These are phyloP conservation scores for Phlegmacium glaucopus DNA, from an alignment of 768 basidiomycete species.

Conservation along the genomic window DNA sequence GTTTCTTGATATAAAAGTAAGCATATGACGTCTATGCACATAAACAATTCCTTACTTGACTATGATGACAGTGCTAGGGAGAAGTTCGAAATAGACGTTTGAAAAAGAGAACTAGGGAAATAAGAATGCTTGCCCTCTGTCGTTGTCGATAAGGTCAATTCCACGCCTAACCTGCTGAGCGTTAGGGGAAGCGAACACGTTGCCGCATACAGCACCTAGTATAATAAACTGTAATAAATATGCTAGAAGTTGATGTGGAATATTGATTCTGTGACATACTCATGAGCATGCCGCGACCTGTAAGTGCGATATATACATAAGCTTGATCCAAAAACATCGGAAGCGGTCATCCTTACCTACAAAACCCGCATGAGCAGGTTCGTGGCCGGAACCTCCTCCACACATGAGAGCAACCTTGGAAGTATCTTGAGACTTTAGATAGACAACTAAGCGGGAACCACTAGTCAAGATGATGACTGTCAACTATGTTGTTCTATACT, in stretches of 20 bases:
- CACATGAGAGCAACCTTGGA: slow-evolving; percentile 75
- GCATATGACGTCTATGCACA: not conserved
- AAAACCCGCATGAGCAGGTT: slow-evolving; percentile 86
- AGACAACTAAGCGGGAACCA: slow-evolving; percentile 49
- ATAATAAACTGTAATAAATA: too few relatives aligned
- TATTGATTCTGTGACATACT: slow-evolving; percentile 38
- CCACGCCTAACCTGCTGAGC: slow-evolving; percentile 79
- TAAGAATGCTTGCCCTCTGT: slow-evolving; percentile 53
- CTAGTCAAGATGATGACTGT: slow-evolving; percentile 7
- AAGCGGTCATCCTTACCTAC: slow-evolving; percentile 55
- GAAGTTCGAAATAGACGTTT: slow-evolving; percentile 1
- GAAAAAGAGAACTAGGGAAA: not conserved
- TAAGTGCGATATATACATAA: not conserved
- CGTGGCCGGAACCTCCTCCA: slow-evolving; percentile 87
- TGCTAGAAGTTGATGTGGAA: not conserved
- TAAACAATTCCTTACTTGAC: slow-evolving; percentile 56
- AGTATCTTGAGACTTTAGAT: slow-evolving; percentile 51
- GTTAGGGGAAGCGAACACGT: slow-evolving; percentile 88
- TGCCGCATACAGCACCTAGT: slow-evolving; percentile 79
- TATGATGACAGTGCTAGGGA: slow-evolving; percentile 67
- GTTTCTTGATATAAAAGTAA: slow-evolving; percentile 45
- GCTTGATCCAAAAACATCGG: not conserved
- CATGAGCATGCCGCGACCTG: slow-evolving; percentile 76
- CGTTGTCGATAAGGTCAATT: slow-evolving; percentile 71
- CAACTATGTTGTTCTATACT: slow-evolving; percentile 36